Evolutionary conservation across 2,329 filamentous ascomycete species (phyloP).

Genomic region (Neopestalotiopsis clavispora): DNA sequence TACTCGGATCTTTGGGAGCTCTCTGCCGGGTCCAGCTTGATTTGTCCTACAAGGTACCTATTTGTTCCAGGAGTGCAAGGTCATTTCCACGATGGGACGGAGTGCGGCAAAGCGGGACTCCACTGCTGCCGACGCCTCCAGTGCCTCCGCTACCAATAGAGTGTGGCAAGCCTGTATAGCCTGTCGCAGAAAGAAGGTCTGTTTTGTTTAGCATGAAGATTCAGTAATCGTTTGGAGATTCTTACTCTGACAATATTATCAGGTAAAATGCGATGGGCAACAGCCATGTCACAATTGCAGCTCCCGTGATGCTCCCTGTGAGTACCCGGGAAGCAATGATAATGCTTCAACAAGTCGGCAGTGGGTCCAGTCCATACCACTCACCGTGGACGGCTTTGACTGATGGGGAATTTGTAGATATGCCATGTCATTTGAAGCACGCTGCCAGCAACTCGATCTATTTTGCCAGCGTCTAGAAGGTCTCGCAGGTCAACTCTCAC

Average conservation of each 20-base stretch:
- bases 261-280: conserved; percentile 13
- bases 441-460: conserved; percentile 6
- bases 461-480: conserved; percentile 13
- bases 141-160: background rate
- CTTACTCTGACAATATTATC: background rate
- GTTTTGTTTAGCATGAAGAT: background rate
- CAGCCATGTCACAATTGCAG: conserved; percentile 16
- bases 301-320: conserved; percentile 7
- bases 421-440: conserved; percentile 9
- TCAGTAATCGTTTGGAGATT: background rate
- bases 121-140: background rate
- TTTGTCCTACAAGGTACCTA: background rate
- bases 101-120: conserved; percentile 1
- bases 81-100: conserved; percentile 4
- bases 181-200: conserved; percentile 11
- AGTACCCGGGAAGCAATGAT: conserved; percentile 15
- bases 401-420: background rate
- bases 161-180: conserved; percentile 14
- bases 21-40: background rate
- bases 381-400: background rate
- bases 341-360: conserved; percentile 15
- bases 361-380: background rate
- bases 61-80: background rate
- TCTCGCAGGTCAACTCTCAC: conserved; percentile 11
- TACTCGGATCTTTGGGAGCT: background rate